phyloP scores from a whole-genome alignment of 1,284 basidiomycete genomes.

The Thecaphora thlaspeos region DNA sequence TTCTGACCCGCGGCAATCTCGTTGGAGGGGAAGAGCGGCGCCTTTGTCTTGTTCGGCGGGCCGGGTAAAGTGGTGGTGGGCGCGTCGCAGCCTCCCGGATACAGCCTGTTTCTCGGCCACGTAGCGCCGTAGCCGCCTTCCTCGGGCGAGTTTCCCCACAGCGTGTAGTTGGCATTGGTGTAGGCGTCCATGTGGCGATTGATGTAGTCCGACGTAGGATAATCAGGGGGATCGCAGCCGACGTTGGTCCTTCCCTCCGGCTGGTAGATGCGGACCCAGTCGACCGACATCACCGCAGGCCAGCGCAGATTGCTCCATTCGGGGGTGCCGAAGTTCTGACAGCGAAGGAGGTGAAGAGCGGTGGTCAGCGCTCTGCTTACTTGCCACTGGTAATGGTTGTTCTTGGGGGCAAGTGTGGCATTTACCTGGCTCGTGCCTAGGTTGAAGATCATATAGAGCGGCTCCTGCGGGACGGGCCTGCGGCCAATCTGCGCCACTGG shows the following conservation, averaged over 20 bases:
- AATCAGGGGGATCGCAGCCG: slow-evolving; percentile 56
- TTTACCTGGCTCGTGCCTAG: slow-evolving; percentile 33
- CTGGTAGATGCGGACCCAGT: slow-evolving; percentile 47
- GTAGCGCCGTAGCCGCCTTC: slow-evolving; percentile 44
- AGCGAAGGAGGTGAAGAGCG: too few relatives aligned
- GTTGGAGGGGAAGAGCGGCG: not conserved
- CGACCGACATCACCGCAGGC: slow-evolving; percentile 38
- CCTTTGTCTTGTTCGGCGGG: slow-evolving; percentile 1
- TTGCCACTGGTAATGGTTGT: too few relatives aligned
- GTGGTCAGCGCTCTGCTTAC: too few relatives aligned
- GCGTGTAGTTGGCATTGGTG: slow-evolving; percentile 40
- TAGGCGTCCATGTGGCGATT: slow-evolving; percentile 39
- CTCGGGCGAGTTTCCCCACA: slow-evolving; percentile 40
- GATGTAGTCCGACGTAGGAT: slow-evolving; percentile 66
- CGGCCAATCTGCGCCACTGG: slow-evolving; percentile 28
- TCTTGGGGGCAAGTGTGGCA: too few relatives aligned
- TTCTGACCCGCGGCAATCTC: not conserved
- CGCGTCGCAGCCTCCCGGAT: slow-evolving; percentile 24
- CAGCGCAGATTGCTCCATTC: slow-evolving; percentile 29
- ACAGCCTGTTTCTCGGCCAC: slow-evolving; percentile 46
- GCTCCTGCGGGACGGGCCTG: slow-evolving; percentile 40
- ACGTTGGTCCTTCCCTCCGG: slow-evolving; percentile 29
- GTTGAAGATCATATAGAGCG: slow-evolving; percentile 50
- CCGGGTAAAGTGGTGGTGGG: slow-evolving; percentile 22
- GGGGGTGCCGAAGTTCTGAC: slow-evolving; percentile 27